phyloP scores from a whole-genome alignment of 768 basidiomycete genomes.

The Phaffia tasmanica region DNA sequence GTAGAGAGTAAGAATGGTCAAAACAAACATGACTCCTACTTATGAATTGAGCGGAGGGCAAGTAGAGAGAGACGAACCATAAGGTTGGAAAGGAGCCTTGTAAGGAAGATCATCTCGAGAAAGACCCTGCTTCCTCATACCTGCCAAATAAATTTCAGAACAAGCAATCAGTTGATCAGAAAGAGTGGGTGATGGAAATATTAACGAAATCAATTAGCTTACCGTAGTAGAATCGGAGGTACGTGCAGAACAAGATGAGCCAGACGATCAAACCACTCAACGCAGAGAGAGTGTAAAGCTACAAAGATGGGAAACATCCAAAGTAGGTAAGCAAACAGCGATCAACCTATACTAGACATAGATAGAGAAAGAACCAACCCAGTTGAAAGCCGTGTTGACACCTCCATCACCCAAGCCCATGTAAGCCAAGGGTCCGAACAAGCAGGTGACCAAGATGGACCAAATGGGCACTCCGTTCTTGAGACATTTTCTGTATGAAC shows the following conservation, averaged over 20 bases:
- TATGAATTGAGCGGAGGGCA: too few species aligned
- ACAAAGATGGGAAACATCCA: not conserved
- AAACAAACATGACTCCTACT: too few species aligned
- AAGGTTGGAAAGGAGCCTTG: constrained; percentile 25
- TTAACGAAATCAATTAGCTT: not conserved
- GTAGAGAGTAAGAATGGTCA: too few species aligned
- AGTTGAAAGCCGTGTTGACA: constrained; percentile 25
- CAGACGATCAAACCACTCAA: constrained; percentile 39
- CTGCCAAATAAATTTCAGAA: not conserved
- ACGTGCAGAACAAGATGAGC: constrained; percentile 25
- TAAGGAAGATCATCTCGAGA: constrained; percentile 11
- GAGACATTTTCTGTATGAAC: constrained; percentile 23
- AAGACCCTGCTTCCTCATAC: constrained; percentile 14
- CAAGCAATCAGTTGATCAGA: constrained; percentile 10
- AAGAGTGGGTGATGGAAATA: not conserved
- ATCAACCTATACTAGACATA: constrained; percentile 28
- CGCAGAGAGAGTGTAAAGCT: constrained; percentile 35
- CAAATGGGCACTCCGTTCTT: constrained; percentile 36
- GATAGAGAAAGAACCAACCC: not conserved
- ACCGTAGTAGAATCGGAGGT: constrained; percentile 14
- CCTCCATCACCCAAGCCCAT: constrained; percentile 18
- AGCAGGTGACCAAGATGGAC: constrained; percentile 24
- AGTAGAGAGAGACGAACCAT: not conserved
- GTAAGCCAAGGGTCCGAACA: constrained; percentile 29
- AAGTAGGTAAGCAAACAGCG: too few species aligned